Conservation (phyloP, 2,329 filamentous ascomycete genomes). For the Bipolaris oryzae region DNA sequence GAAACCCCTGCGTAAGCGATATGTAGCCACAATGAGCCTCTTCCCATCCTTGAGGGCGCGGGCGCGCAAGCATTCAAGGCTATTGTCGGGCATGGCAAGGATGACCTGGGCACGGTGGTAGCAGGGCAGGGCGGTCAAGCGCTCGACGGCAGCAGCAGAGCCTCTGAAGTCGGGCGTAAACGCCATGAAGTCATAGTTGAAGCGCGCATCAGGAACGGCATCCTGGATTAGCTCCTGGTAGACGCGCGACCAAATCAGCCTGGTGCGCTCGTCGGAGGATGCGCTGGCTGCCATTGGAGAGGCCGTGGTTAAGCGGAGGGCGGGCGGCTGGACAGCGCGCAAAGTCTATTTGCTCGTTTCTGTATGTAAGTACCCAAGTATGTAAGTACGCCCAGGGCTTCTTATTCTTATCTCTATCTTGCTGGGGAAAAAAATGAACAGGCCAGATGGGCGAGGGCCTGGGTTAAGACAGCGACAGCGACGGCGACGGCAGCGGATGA, state of each 20-base stretch:
- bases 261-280: slow-evolving; percentile 20
- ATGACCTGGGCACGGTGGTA: slow-evolving; percentile 43
- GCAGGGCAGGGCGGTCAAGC: slow-evolving; percentile 39
- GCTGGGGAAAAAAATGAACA: neutral
- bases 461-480: neutral
- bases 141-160: slow-evolving; percentile 44
- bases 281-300: slow-evolving; percentile 23
- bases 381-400: neutral
- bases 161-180: slow-evolving; percentile 54
- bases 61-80: slow-evolving; percentile 50
- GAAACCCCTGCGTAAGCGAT: slow-evolving; percentile 52
- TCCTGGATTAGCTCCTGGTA: slow-evolving; percentile 48
- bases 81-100: slow-evolving; percentile 54
- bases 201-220: slow-evolving; percentile 53
- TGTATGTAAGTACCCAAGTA: no score
- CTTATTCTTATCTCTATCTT: no score
- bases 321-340: neutral
- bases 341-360: neutral
- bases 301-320: neutral
- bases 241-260: slow-evolving; percentile 37
- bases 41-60: slow-evolving; percentile 51
- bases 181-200: slow-evolving; percentile 52
- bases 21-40: slow-evolving; percentile 51
- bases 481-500: neutral
- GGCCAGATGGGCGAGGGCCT: neutral